Evolutionary conservation across 345 rosid species (phyloP).

Genomic region (Gossypium raimondii): DNA sequence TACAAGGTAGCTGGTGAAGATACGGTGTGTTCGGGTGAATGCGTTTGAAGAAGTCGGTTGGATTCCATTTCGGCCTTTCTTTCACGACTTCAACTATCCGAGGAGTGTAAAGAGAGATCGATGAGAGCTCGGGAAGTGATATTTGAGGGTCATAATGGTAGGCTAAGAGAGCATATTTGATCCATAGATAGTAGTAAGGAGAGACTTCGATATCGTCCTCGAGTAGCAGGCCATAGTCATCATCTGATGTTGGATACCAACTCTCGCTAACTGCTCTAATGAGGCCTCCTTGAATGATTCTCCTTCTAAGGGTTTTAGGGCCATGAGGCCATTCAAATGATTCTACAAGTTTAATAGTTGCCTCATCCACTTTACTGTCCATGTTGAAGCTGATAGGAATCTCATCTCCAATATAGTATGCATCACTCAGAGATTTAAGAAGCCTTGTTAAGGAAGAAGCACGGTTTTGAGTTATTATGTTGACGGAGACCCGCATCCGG

Average conservation of each 20-base stretch:
- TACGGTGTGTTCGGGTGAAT: constrained; percentile 92
- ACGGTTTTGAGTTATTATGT: constrained; percentile 87
- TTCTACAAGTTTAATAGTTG: constrained; percentile 63
- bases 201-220: constrained; percentile 98
- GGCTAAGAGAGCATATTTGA: constrained; percentile 82
- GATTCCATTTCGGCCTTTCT: constrained; percentile 92
- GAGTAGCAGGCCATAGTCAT: constrained; percentile 80
- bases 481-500: constrained; percentile 75
- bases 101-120: constrained; percentile 89
- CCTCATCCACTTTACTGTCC: constrained; percentile 94
- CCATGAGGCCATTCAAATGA: constrained; percentile 93
- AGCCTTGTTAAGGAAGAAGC: constrained; percentile 63
- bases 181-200: constrained; percentile 90
- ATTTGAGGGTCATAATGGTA: constrained; percentile 92
- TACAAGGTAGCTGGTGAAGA: constrained; percentile 92
- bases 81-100: constrained; percentile 83
- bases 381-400: constrained; percentile 84
- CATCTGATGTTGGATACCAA: constrained; percentile 94
- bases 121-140: constrained; percentile 76
- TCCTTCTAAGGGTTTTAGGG: constrained; percentile 73
- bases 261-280: constrained; percentile 99
- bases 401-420: constrained; percentile 80
- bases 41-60: constrained; percentile 75
- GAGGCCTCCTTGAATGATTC: constrained; percentile 96
- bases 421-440: constrained; percentile 66